Percentiles rank a stretch among this genome's conserved stretches.
These are phyloP conservation scores for Penicillium sp. DNA, from an alignment of 2,329 filamentous ascomycete genomes.

Conservation along the genomic window DNA sequence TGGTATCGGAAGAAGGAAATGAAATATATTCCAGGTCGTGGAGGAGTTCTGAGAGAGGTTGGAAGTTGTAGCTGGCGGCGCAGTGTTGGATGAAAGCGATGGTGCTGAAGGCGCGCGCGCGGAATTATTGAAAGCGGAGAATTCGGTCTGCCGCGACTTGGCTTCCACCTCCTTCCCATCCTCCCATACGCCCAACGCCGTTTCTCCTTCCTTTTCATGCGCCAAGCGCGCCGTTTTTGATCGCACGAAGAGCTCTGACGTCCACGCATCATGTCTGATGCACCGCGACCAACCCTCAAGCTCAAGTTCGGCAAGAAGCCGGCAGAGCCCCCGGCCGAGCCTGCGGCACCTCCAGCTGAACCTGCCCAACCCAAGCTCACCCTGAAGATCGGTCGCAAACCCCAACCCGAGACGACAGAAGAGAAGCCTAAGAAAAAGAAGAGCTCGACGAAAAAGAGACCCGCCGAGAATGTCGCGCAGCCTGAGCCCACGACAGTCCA, in stretches of 20 bases:
- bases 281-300: slow-evolving; percentile 39
- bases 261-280: slow-evolving; percentile 34
- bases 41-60: not conserved
- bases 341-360: slow-evolving; percentile 22
- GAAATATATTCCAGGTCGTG: not conserved
- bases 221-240: not conserved
- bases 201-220: not conserved
- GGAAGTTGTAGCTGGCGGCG: too few relatives aligned
- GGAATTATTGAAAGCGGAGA: slow-evolving; percentile 6
- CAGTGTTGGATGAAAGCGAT: too few relatives aligned
- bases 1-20: not conserved
- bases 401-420: slow-evolving; percentile 11
- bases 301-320: slow-evolving; percentile 44
- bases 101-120: not conserved
- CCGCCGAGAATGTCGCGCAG: slow-evolving; percentile 29
- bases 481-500: slow-evolving; percentile 25
- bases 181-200: not conserved
- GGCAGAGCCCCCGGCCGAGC: slow-evolving; percentile 19
- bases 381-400: slow-evolving; percentile 40
- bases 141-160: slow-evolving; percentile 6
- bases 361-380: slow-evolving; percentile 41
- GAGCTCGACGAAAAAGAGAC: slow-evolving; percentile 40
- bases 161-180: slow-evolving; percentile 3
- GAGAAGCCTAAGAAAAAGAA: slow-evolving; percentile 37
- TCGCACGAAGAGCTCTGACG: not conserved